Evolutionary conservation across 305 asterid genomes (phyloP).

Genomic region (Euphrasia arctica): DNA sequence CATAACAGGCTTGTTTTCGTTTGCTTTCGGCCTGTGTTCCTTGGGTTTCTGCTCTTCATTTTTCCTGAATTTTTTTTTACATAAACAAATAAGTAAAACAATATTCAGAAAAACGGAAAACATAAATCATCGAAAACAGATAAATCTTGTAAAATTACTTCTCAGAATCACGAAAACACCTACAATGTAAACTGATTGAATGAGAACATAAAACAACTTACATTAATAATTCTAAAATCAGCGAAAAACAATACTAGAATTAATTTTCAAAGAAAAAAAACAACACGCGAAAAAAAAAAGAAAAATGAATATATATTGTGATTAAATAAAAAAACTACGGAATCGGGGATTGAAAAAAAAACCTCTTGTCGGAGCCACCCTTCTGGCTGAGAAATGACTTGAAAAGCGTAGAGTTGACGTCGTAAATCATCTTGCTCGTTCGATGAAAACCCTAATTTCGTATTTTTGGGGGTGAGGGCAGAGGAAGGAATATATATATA

Average conservation of each 20-base stretch:
- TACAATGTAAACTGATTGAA: too few species aligned
- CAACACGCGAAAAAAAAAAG: too few species aligned
- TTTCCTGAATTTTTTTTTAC: conserved; percentile 47
- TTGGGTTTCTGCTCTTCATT: conserved; percentile 90
- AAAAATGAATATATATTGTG: too few species aligned
- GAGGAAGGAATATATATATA: too few species aligned
- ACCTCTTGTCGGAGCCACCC: conserved; percentile 92
- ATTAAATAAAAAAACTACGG: too few species aligned
- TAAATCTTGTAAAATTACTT: too few species aligned
- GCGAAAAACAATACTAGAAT: too few species aligned
- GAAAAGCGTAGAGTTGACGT: conserved; percentile 94
- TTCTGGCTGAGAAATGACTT: conserved; percentile 99
- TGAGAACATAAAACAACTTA: too few species aligned
- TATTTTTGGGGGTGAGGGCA: too few species aligned
- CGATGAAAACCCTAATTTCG: conserved; percentile 33
- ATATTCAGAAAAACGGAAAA: conserved; percentile 11
- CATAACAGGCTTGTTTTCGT: conserved; percentile 91
- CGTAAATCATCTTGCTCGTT: conserved; percentile 72
- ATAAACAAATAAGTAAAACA: neutral
- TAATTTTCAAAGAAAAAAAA: too few species aligned
- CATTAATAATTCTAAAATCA: too few species aligned
- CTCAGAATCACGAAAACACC: too few species aligned
- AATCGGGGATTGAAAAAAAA: neutral
- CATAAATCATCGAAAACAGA: neutral
- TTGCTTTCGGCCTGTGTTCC: conserved; percentile 92